Evolutionary conservation across 169 alveolate species (phyloP), one percentile per base, ranked within the genome.

Genomic region (Cryptosporidium sp.): DNA sequence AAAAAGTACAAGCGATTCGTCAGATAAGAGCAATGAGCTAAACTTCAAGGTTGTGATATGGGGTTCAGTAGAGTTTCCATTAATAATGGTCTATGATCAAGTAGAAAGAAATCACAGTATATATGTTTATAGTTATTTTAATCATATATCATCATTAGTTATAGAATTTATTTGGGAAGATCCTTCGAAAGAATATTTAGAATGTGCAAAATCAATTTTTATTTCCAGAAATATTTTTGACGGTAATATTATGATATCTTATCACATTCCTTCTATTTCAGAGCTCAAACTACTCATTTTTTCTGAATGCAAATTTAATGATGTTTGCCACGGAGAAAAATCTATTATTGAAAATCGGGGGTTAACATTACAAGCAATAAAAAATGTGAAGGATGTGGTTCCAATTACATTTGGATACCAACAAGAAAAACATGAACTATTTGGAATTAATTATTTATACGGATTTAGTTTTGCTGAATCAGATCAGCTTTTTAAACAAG

Each of bases 11-110:
- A 33, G 2, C 10, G 10, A 23, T 58, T 33, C 14, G 4, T 18
- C 14, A 12, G 70, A 50, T 35, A 18, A 14, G 33, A 10, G 50
- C 31, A 21, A 55, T 18, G 21, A 33, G 16, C 2, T 48, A 21
- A 45, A 23, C 8, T 21, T 43, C 6, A 52, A 37, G 43, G 29
- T 31, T 21, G 26, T 73, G 31, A 55, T 73, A 51, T 73, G 86
- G 86, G 58, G 71, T 51, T 51, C 86, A n/a, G 55, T 12, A 5
- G 86, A 73, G 4, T 73, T 48, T 21, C 89, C 89, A 39, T 41
- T 80, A 12, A 23, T 80, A 41, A 21, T 80, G 59, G 80, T 51
- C 10, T 80, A 62, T 80, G 70, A 65, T 62, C 33, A 23, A 12
- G n/a, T 41, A n/a, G 29, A 80, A 23, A 80, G 62, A 62, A 16